Percentiles rank a stretch among this genome's conserved stretches.
phyloP scores from a whole-genome alignment of 495 filamentous ascomycete species.

The Neurospora sublineolata region DNA sequence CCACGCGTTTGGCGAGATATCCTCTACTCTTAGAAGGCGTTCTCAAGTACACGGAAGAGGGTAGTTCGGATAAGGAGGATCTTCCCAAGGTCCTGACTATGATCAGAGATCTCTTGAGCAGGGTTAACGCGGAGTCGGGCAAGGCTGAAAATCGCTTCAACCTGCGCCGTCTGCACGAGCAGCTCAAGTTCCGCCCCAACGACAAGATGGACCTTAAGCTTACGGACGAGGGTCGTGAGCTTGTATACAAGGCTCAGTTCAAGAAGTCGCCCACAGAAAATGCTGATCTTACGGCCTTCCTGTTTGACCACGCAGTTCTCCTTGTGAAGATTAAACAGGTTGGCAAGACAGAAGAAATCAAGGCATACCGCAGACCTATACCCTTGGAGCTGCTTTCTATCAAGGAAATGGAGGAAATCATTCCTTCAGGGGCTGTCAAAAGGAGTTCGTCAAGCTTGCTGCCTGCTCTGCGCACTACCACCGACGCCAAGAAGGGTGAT shows the following conservation, averaged over 20 bases:
- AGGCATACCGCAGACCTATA: slow-evolving; percentile 90
- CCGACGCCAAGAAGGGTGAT: slow-evolving; percentile 48
- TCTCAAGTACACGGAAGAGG: slow-evolving; percentile 74
- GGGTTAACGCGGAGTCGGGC: slow-evolving; percentile 89
- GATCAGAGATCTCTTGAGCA: slow-evolving; percentile 76
- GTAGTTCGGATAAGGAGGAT: slow-evolving; percentile 79
- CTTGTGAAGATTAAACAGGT: slow-evolving; percentile 78
- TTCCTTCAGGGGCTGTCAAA: slow-evolving; percentile 70
- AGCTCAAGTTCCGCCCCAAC: slow-evolving; percentile 74
- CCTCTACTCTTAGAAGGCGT: slow-evolving; percentile 89
- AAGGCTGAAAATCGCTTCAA: slow-evolving; percentile 98
- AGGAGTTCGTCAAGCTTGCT: slow-evolving; percentile 81
- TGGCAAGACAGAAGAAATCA: slow-evolving; percentile 88
- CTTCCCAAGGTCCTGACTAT: slow-evolving; percentile 75
- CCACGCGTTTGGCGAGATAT: slow-evolving; percentile 89
- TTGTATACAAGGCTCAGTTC: slow-evolving; percentile 82
- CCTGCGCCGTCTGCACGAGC: slow-evolving; percentile 75
- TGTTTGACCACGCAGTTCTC: slow-evolving; percentile 93
- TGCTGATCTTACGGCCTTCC: slow-evolving; percentile 81
- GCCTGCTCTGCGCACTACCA: slow-evolving; percentile 50
- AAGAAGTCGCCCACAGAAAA: slow-evolving; percentile 85
- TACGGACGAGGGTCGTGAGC: slow-evolving; percentile 83
- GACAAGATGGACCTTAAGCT: slow-evolving; percentile 91
- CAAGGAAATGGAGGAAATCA: slow-evolving; percentile 89
- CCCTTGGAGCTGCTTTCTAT: slow-evolving; percentile 90